Evolutionary conservation across 2,329 filamentous ascomycete species (phyloP).

Genomic region (Fusarium sp.): DNA sequence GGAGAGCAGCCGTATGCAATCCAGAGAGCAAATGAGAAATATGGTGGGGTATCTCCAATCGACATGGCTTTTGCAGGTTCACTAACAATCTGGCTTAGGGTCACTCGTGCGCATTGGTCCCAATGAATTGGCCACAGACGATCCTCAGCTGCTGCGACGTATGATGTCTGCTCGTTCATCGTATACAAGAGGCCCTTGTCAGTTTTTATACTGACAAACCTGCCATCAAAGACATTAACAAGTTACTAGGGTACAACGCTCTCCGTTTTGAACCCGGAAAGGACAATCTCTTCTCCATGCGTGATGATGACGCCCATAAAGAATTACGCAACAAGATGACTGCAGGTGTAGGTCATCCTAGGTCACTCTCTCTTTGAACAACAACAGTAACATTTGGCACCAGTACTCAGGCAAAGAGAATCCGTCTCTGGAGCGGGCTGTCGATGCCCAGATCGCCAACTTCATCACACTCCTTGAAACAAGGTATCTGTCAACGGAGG

Average conservation of each 20-base stretch:
- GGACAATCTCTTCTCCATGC: conserved; percentile 67
- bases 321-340: conserved; percentile 63
- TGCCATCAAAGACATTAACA: too few species aligned
- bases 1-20: conserved; percentile 46
- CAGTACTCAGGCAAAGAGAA: conserved; percentile 70
- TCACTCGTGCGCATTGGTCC: conserved; percentile 23
- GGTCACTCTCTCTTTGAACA: neutral
- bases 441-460: conserved; percentile 62
- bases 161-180: conserved; percentile 63
- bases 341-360: conserved; percentile 58
- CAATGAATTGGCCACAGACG: conserved; percentile 18
- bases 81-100: rapidly evolving
- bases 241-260: conserved; percentile 52
- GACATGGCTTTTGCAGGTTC: rapidly evolving
- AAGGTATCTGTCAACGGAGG: conserved; percentile 58
- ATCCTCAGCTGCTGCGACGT: conserved; percentile 47
- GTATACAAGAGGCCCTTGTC: conserved; percentile 60
- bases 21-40: conserved; percentile 26
- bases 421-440: conserved; percentile 60
- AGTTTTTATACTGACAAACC: conserved; percentile 46
- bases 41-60: neutral
- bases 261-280: conserved; percentile 62
- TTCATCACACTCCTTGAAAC: conserved; percentile 59
- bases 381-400: neutral
- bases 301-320: conserved; percentile 63